These are phyloP conservation scores for Boletus rubropictus DNA, from an alignment of 768 basidiomycete species.

Conservation along the genomic window DNA sequence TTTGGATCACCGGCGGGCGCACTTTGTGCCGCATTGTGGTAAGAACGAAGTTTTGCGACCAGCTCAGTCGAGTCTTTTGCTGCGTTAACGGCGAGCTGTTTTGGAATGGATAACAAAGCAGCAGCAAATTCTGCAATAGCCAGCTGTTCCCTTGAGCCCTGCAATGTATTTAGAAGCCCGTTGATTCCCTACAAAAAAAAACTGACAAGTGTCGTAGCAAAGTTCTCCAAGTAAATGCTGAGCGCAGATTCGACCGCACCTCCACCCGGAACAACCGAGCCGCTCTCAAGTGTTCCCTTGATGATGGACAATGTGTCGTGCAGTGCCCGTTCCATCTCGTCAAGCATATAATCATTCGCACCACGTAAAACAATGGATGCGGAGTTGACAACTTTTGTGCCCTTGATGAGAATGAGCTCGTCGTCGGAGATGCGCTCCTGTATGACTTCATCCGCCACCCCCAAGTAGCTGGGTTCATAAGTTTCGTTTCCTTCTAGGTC, in stretches of 20 bases:
- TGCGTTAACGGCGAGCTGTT: conserved; percentile 94
- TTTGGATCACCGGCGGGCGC: conserved; percentile 88
- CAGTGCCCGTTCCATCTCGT: conserved; percentile 97
- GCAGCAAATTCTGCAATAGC: conserved; percentile 98
- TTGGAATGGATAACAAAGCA: conserved; percentile 90
- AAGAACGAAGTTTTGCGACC: conserved; percentile 92
- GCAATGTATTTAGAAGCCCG: conserved; percentile 9
- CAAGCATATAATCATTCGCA: conserved; percentile 98
- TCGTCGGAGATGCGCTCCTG: conserved; percentile 99
- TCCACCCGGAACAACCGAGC: conserved; percentile 92
- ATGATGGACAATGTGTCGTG: conserved; percentile 94
- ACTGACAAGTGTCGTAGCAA: conserved; percentile 92
- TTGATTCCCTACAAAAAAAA: background rate
- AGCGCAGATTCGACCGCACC: conserved; percentile 96
- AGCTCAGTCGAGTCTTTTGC: conserved; percentile 98
- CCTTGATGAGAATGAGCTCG: conserved; percentile 95
- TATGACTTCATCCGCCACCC: conserved; percentile 91
- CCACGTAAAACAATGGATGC: conserved; percentile 90
- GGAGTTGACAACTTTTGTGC: conserved; percentile 93
- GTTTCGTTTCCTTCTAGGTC: conserved; percentile 98
- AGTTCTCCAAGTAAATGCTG: conserved; percentile 97
- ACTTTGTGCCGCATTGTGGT: conserved; percentile 95
- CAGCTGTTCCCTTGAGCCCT: conserved; percentile 97
- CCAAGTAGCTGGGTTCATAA: conserved; percentile 86
- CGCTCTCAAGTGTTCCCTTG: conserved; percentile 96